phyloP scores from a whole-genome alignment of 116 monocot species.

The Papilionanthe hybrid region DNA sequence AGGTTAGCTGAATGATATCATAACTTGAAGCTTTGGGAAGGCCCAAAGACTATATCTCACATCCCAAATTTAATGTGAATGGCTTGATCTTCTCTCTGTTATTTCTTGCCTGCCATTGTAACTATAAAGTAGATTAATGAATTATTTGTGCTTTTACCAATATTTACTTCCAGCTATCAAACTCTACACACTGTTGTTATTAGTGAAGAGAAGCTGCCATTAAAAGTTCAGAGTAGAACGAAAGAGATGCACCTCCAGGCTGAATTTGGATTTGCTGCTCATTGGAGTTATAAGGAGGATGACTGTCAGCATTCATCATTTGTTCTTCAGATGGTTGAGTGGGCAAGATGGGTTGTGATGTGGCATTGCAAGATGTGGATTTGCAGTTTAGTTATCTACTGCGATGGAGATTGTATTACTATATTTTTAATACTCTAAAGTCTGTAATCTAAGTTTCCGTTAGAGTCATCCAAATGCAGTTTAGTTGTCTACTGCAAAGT shows the following conservation, averaged over 20 bases:
- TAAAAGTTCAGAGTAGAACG: slow-evolving; percentile 51
- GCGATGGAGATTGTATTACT: too few relatives aligned
- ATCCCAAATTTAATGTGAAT: slow-evolving; percentile 51
- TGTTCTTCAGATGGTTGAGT: slow-evolving; percentile 43
- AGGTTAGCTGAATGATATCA: background rate
- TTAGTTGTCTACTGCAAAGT: too few relatives aligned
- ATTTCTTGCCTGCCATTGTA: background rate
- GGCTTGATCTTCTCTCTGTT: background rate
- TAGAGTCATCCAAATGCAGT: too few relatives aligned
- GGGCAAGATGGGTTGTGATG: slow-evolving; percentile 32
- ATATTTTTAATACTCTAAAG: too few relatives aligned
- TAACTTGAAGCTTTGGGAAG: slow-evolving; percentile 20
- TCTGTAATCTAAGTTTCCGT: too few relatives aligned
- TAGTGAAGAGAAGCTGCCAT: slow-evolving; percentile 27
- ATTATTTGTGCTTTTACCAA: background rate
- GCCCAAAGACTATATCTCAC: slow-evolving; percentile 42
- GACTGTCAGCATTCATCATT: slow-evolving; percentile 22
- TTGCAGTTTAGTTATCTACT: too few relatives aligned
- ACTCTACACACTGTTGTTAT: slow-evolving; percentile 54
- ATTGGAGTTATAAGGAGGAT: slow-evolving; percentile 55
- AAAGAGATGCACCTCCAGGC: slow-evolving; percentile 54
- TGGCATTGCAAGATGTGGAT: slow-evolving; percentile 18
- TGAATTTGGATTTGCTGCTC: slow-evolving; percentile 47
- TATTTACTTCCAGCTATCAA: slow-evolving; percentile 30
- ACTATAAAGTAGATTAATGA: background rate